Percentiles rank a stretch among this genome's conserved stretches.
phyloP scores from a whole-genome alignment of 768 basidiomycete genomes.

The Lactarius psammicola region DNA sequence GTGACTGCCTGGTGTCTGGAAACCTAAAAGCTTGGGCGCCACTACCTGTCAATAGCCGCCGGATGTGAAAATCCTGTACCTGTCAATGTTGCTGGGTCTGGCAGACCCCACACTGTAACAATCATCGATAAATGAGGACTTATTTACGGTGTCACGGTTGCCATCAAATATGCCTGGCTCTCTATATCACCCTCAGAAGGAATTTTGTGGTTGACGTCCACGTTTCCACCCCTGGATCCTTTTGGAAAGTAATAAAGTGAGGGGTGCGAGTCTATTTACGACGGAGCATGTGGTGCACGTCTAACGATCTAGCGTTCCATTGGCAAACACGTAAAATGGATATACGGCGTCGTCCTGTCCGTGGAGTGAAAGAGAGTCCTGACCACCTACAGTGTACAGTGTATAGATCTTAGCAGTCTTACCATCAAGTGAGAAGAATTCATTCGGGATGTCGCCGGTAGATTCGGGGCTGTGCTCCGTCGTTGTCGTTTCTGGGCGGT shows the following conservation, averaged over 20 bases:
- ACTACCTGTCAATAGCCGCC: background rate
- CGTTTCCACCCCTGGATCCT: background rate
- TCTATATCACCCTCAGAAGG: background rate
- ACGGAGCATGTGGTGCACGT: background rate
- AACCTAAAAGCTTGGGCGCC: background rate
- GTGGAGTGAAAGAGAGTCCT: background rate
- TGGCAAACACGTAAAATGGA: background rate
- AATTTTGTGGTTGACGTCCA: background rate
- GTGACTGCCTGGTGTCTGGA: background rate
- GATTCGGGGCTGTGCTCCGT: background rate
- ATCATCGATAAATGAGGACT: background rate
- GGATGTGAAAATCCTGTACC: background rate
- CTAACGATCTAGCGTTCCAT: too few relatives aligned
- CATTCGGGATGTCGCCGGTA: background rate
- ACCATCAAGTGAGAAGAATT: background rate
- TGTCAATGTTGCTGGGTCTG: background rate
- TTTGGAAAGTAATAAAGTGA: background rate
- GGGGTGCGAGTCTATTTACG: too few relatives aligned
- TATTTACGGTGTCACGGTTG: background rate
- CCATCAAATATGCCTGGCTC: background rate
- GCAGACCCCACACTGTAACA: background rate
- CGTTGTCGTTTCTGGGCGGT: too few relatives aligned
- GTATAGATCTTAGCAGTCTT: background rate
- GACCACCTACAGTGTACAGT: background rate
- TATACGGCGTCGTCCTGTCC: background rate